Conservation (phyloP, 768 basidiomycete species). For the Ephemerocybe angulata region DNA sequence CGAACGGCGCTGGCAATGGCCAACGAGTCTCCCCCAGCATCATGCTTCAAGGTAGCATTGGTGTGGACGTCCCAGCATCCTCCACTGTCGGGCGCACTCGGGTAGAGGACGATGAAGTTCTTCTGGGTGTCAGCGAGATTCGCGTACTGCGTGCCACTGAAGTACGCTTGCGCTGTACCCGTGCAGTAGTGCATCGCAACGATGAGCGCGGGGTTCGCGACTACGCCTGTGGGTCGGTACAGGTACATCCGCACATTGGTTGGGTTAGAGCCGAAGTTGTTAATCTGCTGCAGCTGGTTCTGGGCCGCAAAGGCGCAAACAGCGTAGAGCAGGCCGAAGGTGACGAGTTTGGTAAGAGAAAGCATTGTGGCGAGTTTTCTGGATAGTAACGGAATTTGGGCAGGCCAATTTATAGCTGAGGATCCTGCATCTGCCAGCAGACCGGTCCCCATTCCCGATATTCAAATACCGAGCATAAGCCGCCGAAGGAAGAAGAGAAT, state of each 20-base stretch:
- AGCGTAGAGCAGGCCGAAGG: not conserved
- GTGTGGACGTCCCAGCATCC: slow-evolving; percentile 55
- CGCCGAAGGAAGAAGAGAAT: not conserved
- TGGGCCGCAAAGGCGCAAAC: slow-evolving; percentile 24
- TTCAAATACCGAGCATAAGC: not conserved
- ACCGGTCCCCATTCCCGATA: not conserved
- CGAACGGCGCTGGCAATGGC: slow-evolving; percentile 45
- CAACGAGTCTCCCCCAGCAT: slow-evolving; percentile 53
- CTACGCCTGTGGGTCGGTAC: slow-evolving; percentile 38
- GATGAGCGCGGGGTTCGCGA: slow-evolving; percentile 40
- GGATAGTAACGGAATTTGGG: not conserved
- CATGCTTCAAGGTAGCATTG: slow-evolving; percentile 48
- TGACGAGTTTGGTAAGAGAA: not conserved
- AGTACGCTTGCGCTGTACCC: slow-evolving; percentile 51
- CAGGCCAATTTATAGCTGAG: not conserved
- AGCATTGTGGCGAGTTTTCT: not conserved
- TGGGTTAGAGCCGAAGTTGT: slow-evolving; percentile 51
- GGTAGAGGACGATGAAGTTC: slow-evolving; percentile 50
- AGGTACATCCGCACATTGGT: slow-evolving; percentile 48
- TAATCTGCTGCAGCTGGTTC: slow-evolving; percentile 35
- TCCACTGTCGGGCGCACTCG: slow-evolving; percentile 39
- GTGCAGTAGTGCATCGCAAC: slow-evolving; percentile 53
- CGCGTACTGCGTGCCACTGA: slow-evolving; percentile 45
- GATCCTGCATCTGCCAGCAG: too few relatives aligned
- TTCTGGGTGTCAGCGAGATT: slow-evolving; percentile 43